phyloP scores from a whole-genome alignment of 2,329 filamentous ascomycete genomes.

The Diaporthe ilicicola region DNA sequence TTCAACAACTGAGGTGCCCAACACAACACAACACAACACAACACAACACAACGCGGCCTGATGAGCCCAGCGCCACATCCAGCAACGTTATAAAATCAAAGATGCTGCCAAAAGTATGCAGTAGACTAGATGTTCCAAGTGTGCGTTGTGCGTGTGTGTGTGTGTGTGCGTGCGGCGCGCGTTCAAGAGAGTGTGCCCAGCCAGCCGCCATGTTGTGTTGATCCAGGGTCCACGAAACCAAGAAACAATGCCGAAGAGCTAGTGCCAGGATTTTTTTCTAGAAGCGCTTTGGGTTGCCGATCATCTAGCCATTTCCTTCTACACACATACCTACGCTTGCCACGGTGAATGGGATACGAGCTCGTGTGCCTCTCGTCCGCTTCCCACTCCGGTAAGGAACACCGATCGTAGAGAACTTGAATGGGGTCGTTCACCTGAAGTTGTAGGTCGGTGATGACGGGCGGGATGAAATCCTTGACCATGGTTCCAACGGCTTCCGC shows the following conservation, averaged over 20 bases:
- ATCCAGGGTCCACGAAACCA: conserved; percentile 19
- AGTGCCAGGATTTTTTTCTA: conserved; percentile 19
- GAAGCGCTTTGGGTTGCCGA: conserved; percentile 13
- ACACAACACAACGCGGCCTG: neutral
- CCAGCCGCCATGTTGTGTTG: neutral
- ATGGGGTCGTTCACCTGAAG: neutral
- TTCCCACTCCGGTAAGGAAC: conserved; percentile 4
- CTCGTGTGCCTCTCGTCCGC: conserved; percentile 15
- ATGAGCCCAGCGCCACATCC: neutral
- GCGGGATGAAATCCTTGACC: neutral
- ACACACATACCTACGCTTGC: conserved; percentile 17
- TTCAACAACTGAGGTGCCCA: neutral
- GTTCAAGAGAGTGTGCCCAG: neutral
- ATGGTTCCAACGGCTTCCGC: conserved; percentile 4
- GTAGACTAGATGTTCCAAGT: neutral
- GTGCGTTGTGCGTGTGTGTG: neutral
- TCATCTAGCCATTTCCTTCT: conserved; percentile 16
- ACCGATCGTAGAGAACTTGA: neutral
- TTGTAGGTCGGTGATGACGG: neutral
- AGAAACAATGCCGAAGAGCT: conserved; percentile 14
- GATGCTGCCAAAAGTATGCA: neutral
- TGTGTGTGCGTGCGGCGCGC: too few species aligned
- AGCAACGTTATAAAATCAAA: too few species aligned
- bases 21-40: neutral
- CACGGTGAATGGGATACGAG: conserved; percentile 17